Base-by-base conservation (phyloP, 768 basidiomycete species). In the Boletus coccyginus region DNA sequence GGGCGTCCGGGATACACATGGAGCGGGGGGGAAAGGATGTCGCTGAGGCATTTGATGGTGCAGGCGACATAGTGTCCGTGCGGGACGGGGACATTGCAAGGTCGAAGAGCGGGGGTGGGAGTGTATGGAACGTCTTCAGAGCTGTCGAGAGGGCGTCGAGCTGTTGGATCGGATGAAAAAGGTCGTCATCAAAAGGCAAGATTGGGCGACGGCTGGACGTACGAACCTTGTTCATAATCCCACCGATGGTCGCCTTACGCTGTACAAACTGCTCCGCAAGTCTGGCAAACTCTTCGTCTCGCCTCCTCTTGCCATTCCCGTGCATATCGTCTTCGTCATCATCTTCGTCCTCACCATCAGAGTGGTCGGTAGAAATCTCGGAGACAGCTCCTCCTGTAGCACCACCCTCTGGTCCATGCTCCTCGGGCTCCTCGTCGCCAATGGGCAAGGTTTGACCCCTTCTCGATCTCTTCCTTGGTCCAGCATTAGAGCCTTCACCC, bases 191-290 rank as follows among this genome's bases (percentile, higher is more conserved):
- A 46, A 5, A 7, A 14, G 5, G n/a, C 12, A 47, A n/a, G n/a
- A 24, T 12, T 5, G 19, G 27, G 14, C 5, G 17, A 31, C 5
- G n/a, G 32, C 33, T 5, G 33, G 19, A 53, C 16, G 46, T 19
- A 53, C 60, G 33, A 57, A 87, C 90, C 79, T 89, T 90, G 68
- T 67, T 68, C 90, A 92, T 91, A 33, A 92, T 87, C 32, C 76
- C 79, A 50, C 82, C 79, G 19, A 91, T 87, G 33, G 83, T 81
- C 56, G 83, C 80, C 66, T 85, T 89, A 52, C 86, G 78, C 29
- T 84, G 85, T 50, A 82, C 79, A 66, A 92, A 91, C 62, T 85
- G 84, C 53, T 82, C 79, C 9, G 86, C 80, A 36, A 90, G 75
- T 58, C 77, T 83, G 8, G 80, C 78, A 67, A 92, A 91, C 64